Evolutionary conservation across 2,329 filamentous ascomycete species (phyloP), one percentile per base, ranked within the genome.

Genomic region (Fusarium oligoseptatum): DNA sequence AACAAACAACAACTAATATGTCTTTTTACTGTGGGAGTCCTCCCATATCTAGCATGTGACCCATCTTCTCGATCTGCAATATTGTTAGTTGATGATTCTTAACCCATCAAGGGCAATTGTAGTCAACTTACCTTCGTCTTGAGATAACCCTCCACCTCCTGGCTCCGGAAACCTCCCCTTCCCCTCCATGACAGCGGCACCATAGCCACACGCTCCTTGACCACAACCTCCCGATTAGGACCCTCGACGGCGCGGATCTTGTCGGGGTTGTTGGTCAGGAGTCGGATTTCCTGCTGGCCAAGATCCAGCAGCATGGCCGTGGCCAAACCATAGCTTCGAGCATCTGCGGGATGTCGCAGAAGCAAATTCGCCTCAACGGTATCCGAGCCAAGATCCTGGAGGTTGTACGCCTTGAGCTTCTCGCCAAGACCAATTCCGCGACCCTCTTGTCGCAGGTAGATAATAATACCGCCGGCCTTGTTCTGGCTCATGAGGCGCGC

Each of bases 331-430:
- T 99, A 99, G 77, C 94, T 98, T 64, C 97, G 88, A 24, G 97
- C 97, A 82, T 99, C 97, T 2, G 97, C 97, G 0, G 97, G 97
- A 83, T 99, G 97, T 52, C 97, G 88, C 48, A 99, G 87, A 27
- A 98, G 83, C 55, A 99, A 85, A 79, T 99, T 99, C 3, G 97
- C 97, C 84, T 99, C 95, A 39, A 98, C 97, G 0, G 97, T 99
- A 83, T 99, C 97, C n/a, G 94, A 95, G 0, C 97, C 97, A 29
- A 99, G 87, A 84, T 99, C 97, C 82, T 99, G 97, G 50, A 99
- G 87, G 80, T 99, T 99, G 84, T 99, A 99, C 6, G 97, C 97
- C 84, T 99, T 98, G 43, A 99, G 88, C 84, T 99, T 99, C 85
- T 98, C 95, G 3, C 94, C 93, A 0, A 99, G 88, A 0, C 97